Conservation (phyloP, 2,329 filamentous ascomycete species). For the Penicillium glabrum region DNA sequence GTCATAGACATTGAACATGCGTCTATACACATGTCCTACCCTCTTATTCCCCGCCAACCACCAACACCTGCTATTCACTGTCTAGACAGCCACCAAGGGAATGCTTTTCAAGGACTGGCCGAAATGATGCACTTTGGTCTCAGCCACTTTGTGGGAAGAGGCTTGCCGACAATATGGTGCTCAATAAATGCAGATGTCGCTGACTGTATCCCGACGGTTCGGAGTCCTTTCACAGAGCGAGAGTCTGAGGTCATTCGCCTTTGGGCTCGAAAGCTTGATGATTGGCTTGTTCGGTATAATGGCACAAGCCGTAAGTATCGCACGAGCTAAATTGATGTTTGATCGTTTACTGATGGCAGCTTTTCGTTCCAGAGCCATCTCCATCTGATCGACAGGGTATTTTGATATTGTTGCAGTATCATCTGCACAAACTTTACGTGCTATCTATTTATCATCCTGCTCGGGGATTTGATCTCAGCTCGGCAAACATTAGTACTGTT, state of each 20-base stretch:
- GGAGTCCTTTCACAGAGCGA: conserved; percentile 24
- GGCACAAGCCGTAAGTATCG: conserved; percentile 24
- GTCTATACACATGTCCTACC: conserved; percentile 33
- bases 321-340: neutral
- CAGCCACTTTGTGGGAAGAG: conserved; percentile 31
- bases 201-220: conserved; percentile 7
- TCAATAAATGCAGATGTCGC: conserved; percentile 23
- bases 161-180: conserved; percentile 30
- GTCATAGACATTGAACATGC: conserved; percentile 33
- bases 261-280: conserved; percentile 29
- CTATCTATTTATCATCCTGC: conserved; percentile 32
- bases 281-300: conserved; percentile 32
- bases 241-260: conserved; percentile 29
- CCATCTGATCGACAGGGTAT: conserved; percentile 31
- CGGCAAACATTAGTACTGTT: conserved; percentile 25
- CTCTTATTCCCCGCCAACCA: conserved; percentile 27
- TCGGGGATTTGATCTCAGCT: conserved; percentile 28
- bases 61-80: conserved; percentile 19
- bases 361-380: conserved; percentile 19
- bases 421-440: conserved; percentile 32
- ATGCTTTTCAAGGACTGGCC: conserved; percentile 27
- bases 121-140: conserved; percentile 33
- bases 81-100: conserved; percentile 20
- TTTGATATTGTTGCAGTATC: conserved; percentile 31
- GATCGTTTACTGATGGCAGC: neutral